A percentile compares a stretch with the other conserved stretches of the same genome.
Evolutionary conservation across 495 filamentous ascomycete genomes (phyloP).

Genomic region (Neurospora cerealis): DNA sequence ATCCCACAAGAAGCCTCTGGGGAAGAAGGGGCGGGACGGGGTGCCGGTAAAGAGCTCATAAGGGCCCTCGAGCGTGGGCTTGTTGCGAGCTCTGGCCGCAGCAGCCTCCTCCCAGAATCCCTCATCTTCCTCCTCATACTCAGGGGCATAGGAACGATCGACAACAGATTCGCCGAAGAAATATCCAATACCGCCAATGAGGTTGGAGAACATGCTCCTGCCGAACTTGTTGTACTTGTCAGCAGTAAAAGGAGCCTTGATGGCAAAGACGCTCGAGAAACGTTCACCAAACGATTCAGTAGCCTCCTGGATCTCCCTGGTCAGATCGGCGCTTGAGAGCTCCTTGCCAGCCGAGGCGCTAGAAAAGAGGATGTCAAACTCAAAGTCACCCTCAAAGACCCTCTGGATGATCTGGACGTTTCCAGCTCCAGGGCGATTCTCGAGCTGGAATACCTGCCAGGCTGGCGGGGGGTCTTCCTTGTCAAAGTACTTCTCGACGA

Average conservation of each 20-base stretch:
- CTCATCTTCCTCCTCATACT: slow-evolving; percentile 94
- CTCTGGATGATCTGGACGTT: slow-evolving; percentile 91
- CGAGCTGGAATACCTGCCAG: slow-evolving; percentile 73
- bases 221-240: slow-evolving; percentile 70
- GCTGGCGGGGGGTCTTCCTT: slow-evolving; percentile 67
- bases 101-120: slow-evolving; percentile 92
- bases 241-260: slow-evolving; percentile 64
- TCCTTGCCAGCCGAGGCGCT: slow-evolving; percentile 60
- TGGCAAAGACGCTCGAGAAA: slow-evolving; percentile 63
- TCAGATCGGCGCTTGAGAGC: slow-evolving; percentile 53
- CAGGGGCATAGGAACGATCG: slow-evolving; percentile 79
- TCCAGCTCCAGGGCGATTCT: slow-evolving; percentile 55
- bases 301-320: slow-evolving; percentile 53
- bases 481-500: slow-evolving; percentile 57
- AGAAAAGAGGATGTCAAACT: slow-evolving; percentile 89
- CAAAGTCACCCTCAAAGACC: slow-evolving; percentile 80
- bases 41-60: slow-evolving; percentile 88
- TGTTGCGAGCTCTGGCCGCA: slow-evolving; percentile 52
- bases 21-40: slow-evolving; percentile 92
- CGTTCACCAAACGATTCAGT: slow-evolving; percentile 61
- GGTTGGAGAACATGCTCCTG: slow-evolving; percentile 84
- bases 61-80: slow-evolving; percentile 66
- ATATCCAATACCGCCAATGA: slow-evolving; percentile 90
- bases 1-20: slow-evolving; percentile 93
- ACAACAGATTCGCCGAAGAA: slow-evolving; percentile 82